Evolutionary conservation across 2,329 filamentous ascomycete species (phyloP).

Genomic region (Ophiostoma sp.): DNA sequence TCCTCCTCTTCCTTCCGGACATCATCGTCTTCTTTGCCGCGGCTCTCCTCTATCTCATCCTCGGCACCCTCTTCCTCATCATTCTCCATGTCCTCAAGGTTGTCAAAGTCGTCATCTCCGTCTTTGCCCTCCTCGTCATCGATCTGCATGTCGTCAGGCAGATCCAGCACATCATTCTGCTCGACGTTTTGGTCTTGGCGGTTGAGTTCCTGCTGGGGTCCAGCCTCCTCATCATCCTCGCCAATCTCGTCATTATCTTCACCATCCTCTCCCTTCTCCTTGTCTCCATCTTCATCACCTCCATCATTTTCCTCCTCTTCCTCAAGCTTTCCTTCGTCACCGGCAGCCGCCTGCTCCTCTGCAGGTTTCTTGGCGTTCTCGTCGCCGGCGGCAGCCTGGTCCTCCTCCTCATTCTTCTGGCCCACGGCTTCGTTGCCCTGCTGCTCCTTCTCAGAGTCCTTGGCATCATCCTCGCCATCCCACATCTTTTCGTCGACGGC

Average conservation of each 20-base stretch:
- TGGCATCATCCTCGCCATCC: constrained; percentile 77
- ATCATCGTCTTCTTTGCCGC: constrained; percentile 42
- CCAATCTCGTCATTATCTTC: constrained; percentile 60
- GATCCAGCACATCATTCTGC: constrained; percentile 73
- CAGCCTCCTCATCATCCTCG: constrained; percentile 53
- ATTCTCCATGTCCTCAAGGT: constrained; percentile 59
- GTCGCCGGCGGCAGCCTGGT: constrained; percentile 55
- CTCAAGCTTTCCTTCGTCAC: constrained; percentile 19
- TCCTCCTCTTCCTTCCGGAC: constrained; percentile 39
- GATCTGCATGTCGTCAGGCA: constrained; percentile 86
- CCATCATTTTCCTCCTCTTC: constrained; percentile 44
- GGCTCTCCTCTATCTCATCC: constrained; percentile 74
- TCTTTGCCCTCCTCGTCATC: constrained; percentile 67
- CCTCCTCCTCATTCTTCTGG: constrained; percentile 58
- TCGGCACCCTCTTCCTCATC: constrained; percentile 83
- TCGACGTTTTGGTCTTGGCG: constrained; percentile 69
- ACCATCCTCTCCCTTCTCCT: constrained; percentile 49
- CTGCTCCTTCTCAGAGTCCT: constrained; percentile 78
- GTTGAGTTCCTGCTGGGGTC: constrained; percentile 52
- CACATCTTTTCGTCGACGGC: constrained; percentile 98
- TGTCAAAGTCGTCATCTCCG: constrained; percentile 53
- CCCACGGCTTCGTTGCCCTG: constrained; percentile 68
- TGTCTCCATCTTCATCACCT: constrained; percentile 47
- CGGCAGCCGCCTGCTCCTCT: constrained; percentile 51
- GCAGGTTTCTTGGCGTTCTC: constrained; percentile 60